These are phyloP conservation scores for Talaromyces sp. DNA, from an alignment of 2,329 filamentous ascomycete species.

Conservation along the genomic window DNA sequence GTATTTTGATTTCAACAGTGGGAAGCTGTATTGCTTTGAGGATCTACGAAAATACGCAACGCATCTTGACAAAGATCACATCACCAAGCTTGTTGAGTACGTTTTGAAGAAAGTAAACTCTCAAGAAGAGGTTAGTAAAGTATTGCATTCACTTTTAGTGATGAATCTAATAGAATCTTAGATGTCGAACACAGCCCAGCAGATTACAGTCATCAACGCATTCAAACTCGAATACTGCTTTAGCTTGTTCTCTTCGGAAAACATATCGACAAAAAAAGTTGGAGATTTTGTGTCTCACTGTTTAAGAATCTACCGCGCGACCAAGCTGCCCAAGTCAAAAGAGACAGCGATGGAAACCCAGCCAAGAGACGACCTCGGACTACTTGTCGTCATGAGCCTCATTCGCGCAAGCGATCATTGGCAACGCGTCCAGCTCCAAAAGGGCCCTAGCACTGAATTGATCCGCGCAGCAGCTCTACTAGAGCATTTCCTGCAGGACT, in stretches of 20 bases:
- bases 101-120: slow-evolving; percentile 14
- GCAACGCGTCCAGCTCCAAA: slow-evolving; percentile 10
- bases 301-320: slow-evolving; percentile 27
- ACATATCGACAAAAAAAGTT: slow-evolving; percentile 19
- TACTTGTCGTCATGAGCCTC: slow-evolving; percentile 39
- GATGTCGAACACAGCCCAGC: slow-evolving; percentile 18
- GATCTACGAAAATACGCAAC: slow-evolving; percentile 34
- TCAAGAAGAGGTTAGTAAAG: slow-evolving; percentile 19
- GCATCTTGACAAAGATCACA: slow-evolving; percentile 20
- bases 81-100: slow-evolving; percentile 24
- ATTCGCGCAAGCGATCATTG: slow-evolving; percentile 24
- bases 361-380: slow-evolving; percentile 37
- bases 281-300: slow-evolving; percentile 36
- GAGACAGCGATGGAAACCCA: slow-evolving; percentile 37
- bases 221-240: slow-evolving; percentile 41
- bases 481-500: slow-evolving; percentile 34
- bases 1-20: slow-evolving; percentile 36
- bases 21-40: slow-evolving; percentile 41
- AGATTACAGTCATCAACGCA: slow-evolving; percentile 34
- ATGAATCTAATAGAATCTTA: slow-evolving; percentile 8
- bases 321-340: slow-evolving; percentile 17
- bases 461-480: slow-evolving; percentile 34
- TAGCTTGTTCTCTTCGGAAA: slow-evolving; percentile 26
- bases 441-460: slow-evolving; percentile 23
- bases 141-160: not conserved